Percentiles rank a stretch among this genome's conserved stretches.
These are phyloP conservation scores for Lunularia cruciata DNA, from an alignment of 225 moss, liverwort and hornwort species.

Conservation along the genomic window DNA sequence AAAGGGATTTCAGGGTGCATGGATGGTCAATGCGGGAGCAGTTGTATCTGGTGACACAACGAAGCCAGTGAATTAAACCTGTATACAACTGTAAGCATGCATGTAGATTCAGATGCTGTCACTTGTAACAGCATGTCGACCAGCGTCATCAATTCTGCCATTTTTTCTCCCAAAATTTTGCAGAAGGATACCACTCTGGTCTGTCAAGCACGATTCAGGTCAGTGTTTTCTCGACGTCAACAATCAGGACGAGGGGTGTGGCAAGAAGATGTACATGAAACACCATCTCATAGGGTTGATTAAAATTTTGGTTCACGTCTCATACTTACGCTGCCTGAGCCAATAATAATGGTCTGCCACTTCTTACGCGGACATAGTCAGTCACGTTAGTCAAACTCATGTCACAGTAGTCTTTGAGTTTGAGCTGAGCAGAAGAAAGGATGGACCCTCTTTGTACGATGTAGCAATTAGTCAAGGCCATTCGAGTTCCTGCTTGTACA, in stretches of 20 bases:
- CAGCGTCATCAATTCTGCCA: not conserved
- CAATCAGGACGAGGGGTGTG: not conserved
- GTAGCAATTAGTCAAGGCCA: not conserved
- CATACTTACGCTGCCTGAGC: not conserved
- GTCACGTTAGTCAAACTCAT: not conserved
- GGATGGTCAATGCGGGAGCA: too few relatives aligned
- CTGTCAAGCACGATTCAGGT: not conserved
- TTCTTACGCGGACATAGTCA: not conserved
- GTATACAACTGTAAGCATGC: not conserved
- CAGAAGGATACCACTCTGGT: not conserved
- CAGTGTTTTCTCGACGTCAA: not conserved
- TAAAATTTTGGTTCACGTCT: not conserved
- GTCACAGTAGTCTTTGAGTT: not conserved
- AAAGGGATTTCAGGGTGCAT: too few relatives aligned
- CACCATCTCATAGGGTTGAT: not conserved
- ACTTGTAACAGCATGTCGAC: not conserved
- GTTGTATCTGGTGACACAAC: not conserved
- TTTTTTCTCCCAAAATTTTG: not conserved
- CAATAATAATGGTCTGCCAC: constrained; percentile 1
- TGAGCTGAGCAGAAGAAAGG: not conserved
- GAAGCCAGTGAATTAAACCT: not conserved
- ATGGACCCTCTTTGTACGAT: constrained; percentile 2
- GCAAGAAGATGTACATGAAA: not conserved
- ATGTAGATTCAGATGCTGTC: too few relatives aligned
- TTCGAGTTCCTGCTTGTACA: constrained; percentile 1